phyloP scores from a whole-genome alignment of 1,284 basidiomycete species.

The Pascua guehoae region DNA sequence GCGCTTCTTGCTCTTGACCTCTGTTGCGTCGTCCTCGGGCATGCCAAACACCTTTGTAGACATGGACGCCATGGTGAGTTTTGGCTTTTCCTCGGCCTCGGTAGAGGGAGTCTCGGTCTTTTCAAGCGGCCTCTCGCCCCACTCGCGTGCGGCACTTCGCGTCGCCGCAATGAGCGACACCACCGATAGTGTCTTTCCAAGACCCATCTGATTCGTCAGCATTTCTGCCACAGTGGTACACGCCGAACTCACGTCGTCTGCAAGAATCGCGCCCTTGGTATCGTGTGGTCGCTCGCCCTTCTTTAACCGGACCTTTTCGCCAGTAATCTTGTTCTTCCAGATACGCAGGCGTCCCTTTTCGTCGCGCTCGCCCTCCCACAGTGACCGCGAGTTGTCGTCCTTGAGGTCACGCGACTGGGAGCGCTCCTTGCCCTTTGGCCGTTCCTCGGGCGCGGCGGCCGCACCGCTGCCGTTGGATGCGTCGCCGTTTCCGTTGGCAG shows the following conservation, averaged over 20 bases:
- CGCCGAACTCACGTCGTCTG: slow-evolving; percentile 70
- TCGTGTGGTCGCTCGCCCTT: slow-evolving; percentile 60
- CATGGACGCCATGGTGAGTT: slow-evolving; percentile 61
- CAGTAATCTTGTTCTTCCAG: slow-evolving; percentile 84
- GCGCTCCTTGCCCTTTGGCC: slow-evolving; percentile 17
- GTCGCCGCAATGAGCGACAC: slow-evolving; percentile 86
- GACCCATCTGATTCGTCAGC: slow-evolving; percentile 64
- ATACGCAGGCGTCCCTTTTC: slow-evolving; percentile 58
- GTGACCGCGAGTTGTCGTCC: slow-evolving; percentile 30
- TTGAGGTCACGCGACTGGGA: slow-evolving; percentile 11
- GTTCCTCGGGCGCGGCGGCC: slow-evolving; percentile 6
- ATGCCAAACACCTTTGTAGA: slow-evolving; percentile 76
- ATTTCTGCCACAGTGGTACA: neutral
- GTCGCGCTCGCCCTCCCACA: slow-evolving; percentile 40
- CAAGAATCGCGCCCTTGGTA: slow-evolving; percentile 84
- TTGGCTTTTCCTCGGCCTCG: slow-evolving; percentile 52
- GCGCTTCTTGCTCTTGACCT: slow-evolving; percentile 37
- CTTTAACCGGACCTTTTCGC: slow-evolving; percentile 59
- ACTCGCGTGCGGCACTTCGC: slow-evolving; percentile 64
- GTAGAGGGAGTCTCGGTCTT: slow-evolving; percentile 48
- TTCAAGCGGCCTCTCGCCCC: slow-evolving; percentile 54
- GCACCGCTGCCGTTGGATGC: too few relatives aligned
- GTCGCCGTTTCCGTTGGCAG: slow-evolving; percentile 1
- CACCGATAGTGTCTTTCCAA: slow-evolving; percentile 96
- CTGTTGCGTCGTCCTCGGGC: slow-evolving; percentile 53